Base-by-base conservation (phyloP, 2,329 filamentous ascomycete genomes). In the Microcyclospora tardicrescens region DNA sequence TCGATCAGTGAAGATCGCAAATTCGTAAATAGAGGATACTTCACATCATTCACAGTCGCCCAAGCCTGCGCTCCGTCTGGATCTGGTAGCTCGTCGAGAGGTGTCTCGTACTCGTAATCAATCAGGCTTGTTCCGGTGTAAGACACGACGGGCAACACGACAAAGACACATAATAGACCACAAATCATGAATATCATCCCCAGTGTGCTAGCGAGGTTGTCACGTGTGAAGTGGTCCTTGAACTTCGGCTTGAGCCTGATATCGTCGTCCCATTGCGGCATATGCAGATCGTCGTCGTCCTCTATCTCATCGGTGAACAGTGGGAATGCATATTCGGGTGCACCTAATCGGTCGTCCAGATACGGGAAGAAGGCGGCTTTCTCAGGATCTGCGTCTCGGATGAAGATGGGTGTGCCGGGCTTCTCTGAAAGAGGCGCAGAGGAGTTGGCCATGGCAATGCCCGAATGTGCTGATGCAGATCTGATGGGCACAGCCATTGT, bases 211-310 rank as follows among this genome's bases (percentile, higher is more conserved):
- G 59, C 51, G 35, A 70, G 56, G 36, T 61, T 64, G 10, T 61
- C 61, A 34, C 57, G 58, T 6, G 60, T 55, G 36, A 69, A 66
- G 44, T 66, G 65, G 15, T 72, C 67, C 35, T 54, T 60, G 42
- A 61, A 54, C 12, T 51, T 61, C 6, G 65, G 54, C 45, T 61
- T 68, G 51, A 60, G 61, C 32, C 47, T 54, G 41, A 62, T 57
- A 42, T 71, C 68, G 38, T 69, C 65, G 44, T 71, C 66, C 35
- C 64, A 64, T 34, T 59, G 57, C 9, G 71, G 70, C 59, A 69
- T 67, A 42, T 74, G 71, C 54, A 72, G 62, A 16, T 67, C 65
- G 43, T 74, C 71, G 43, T 74, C 71, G 16, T 62, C 61, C 48
- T 74, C 71, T 35, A 64, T 60, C 42, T 71, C 62, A 42, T 72